A percentile compares a stretch with the other conserved stretches of the same genome.
These are phyloP conservation scores for Aegilops speltoides DNA, from an alignment of 176 grass and related monocot species.

Conservation along the genomic window DNA sequence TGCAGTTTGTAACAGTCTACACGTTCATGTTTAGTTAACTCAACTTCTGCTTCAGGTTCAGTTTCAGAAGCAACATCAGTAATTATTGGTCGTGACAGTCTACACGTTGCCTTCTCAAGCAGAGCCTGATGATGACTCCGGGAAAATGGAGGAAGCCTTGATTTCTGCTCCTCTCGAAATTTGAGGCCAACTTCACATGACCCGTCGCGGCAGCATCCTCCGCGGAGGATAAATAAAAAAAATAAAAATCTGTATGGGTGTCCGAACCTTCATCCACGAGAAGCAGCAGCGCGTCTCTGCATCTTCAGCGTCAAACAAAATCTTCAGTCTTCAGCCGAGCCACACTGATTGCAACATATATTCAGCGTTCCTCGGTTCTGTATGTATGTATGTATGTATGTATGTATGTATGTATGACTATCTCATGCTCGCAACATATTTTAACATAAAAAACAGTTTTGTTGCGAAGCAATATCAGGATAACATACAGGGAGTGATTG, in stretches of 20 bases:
- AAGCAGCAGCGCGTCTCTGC: conserved; percentile 69
- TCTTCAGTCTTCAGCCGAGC: conserved; percentile 88
- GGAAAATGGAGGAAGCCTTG: conserved; percentile 73
- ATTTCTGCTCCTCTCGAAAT: conserved; percentile 72
- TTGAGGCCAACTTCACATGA: conserved; percentile 68
- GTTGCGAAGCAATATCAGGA: not conserved
- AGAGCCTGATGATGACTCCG: conserved; percentile 38
- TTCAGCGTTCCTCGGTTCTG: conserved; percentile 85
- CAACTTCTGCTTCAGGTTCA: too few species aligned
- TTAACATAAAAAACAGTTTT: conserved; percentile 8
- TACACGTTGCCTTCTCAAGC: conserved; percentile 28
- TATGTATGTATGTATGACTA: conserved; percentile 31
- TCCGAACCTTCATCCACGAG: conserved; percentile 79
- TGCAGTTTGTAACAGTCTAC: too few species aligned
- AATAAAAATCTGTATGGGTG: not conserved
- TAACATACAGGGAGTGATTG: not conserved
- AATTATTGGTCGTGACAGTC: too few species aligned
- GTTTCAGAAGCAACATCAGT: too few species aligned
- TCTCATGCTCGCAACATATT: conserved; percentile 97
- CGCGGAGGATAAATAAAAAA: conserved; percentile 9
- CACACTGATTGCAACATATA: conserved; percentile 74
- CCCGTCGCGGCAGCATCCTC: conserved; percentile 60
- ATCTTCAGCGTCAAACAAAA: conserved; percentile 72
- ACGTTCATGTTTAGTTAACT: too few species aligned
- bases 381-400: conserved; percentile 43